phyloP scores from a whole-genome alignment of 305 asterid genomes.

The Solanum hybrid region DNA sequence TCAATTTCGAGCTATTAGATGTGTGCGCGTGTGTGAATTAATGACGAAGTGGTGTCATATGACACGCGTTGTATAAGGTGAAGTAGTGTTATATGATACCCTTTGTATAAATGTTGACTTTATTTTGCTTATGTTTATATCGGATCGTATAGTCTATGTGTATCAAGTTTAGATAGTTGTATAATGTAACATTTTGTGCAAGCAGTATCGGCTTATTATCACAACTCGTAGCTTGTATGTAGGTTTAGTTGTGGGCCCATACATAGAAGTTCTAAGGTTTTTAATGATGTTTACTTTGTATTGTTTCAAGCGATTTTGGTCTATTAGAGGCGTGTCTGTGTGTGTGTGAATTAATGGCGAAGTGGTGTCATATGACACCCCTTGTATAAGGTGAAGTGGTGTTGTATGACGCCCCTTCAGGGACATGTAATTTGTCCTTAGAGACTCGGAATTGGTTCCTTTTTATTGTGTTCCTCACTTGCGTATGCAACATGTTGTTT shows the following conservation, averaged over 20 bases:
- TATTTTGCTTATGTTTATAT: neutral
- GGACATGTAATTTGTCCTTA: neutral
- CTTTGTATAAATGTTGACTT: neutral
- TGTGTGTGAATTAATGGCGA: neutral
- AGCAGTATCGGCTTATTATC: neutral
- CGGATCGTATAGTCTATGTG: neutral
- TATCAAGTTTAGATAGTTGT: neutral
- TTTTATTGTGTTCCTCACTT: neutral
- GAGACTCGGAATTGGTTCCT: neutral
- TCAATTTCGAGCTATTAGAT: neutral
- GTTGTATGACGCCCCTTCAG: neutral
- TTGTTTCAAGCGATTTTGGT: neutral
- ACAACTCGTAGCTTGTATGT: neutral
- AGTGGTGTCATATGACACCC: neutral
- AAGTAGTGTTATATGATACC: neutral
- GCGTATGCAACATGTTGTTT: neutral
- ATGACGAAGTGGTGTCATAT: neutral
- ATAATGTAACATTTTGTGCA: neutral
- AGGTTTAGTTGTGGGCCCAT: neutral
- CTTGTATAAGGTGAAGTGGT: neutral
- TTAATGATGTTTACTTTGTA: neutral
- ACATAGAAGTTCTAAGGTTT: neutral
- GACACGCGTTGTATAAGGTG: neutral
- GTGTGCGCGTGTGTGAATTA: neutral
- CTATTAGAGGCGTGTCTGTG: neutral